Conservation (phyloP, 2,329 filamentous ascomycete genomes). For the Exophiala mesophila region DNA sequence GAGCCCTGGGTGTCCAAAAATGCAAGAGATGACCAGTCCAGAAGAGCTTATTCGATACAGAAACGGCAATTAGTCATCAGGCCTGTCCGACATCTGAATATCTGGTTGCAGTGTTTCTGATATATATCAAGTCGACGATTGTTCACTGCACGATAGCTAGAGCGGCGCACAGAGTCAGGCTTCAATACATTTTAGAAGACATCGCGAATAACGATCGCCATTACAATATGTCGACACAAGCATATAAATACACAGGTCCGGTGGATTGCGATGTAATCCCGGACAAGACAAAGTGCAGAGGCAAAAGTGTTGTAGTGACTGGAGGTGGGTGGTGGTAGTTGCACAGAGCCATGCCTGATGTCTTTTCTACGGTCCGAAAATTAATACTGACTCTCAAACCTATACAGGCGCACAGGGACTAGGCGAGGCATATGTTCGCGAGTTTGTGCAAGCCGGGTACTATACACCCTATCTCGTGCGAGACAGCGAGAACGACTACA, state of each 20-base stretch:
- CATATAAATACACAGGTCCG: conserved; percentile 13
- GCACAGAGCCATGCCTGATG: background rate
- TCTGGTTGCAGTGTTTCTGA: no score
- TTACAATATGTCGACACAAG: conserved; percentile 3
- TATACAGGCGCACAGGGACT: conserved; percentile 31
- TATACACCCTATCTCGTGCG: background rate
- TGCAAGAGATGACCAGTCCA: no score
- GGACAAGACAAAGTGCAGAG: conserved; percentile 35
- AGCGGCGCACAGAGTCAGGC: no score
- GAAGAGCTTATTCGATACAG: no score
- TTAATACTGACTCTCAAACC: background rate
- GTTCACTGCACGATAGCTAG: no score
- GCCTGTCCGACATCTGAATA: no score
- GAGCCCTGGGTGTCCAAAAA: no score
- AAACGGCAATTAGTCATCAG: no score
- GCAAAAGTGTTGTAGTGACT: conserved; percentile 25
- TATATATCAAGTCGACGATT: no score
- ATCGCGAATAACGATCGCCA: no score
- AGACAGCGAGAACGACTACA: background rate
- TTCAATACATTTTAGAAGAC: no score
- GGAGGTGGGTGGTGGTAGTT: conserved; percentile 8
- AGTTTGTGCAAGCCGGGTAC: conserved; percentile 34
- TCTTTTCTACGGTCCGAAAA: background rate
- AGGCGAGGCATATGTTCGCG: conserved; percentile 36
- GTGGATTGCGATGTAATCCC: conserved; percentile 22